Evolutionary conservation across 768 basidiomycete genomes (phyloP).

Genomic region (Mycena sanguinolenta): DNA sequence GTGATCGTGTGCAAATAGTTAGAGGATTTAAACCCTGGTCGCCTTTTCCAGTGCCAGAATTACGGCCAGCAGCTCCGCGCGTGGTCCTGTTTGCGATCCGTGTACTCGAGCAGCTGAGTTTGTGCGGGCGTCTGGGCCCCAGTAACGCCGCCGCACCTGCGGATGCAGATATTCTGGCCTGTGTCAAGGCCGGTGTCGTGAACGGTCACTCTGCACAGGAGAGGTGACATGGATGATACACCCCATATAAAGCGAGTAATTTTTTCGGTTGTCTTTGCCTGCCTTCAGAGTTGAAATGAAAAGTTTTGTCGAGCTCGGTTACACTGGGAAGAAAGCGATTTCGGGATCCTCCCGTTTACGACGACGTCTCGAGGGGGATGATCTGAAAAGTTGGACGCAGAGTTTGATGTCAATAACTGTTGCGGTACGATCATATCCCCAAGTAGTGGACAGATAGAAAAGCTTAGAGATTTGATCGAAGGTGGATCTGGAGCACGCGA

Average conservation of each 20-base stretch:
- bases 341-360: neutral
- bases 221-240: neutral
- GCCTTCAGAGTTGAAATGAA: neutral
- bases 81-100: too few species aligned
- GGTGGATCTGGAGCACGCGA: neutral
- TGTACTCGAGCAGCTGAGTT: too few species aligned
- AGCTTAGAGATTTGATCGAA: neutral
- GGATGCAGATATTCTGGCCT: neutral
- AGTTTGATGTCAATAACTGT: neutral
- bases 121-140: slow-evolving; percentile 38
- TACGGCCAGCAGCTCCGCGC: too few species aligned
- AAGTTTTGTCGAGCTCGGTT: neutral
- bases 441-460: neutral
- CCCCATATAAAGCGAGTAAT: neutral
- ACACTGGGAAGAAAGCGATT: neutral
- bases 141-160: neutral
- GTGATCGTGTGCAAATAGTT: too few species aligned
- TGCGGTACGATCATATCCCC: neutral
- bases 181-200: neutral
- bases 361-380: too few species aligned
- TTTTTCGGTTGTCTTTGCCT: neutral
- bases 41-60: too few species aligned
- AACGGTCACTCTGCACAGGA: neutral
- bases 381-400: neutral
- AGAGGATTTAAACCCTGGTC: too few species aligned